A percentile compares a stretch with the other conserved stretches of the same genome.
Evolutionary conservation across 257 asterid genomes (phyloP).

Genomic region (Plantago elongata): DNA sequence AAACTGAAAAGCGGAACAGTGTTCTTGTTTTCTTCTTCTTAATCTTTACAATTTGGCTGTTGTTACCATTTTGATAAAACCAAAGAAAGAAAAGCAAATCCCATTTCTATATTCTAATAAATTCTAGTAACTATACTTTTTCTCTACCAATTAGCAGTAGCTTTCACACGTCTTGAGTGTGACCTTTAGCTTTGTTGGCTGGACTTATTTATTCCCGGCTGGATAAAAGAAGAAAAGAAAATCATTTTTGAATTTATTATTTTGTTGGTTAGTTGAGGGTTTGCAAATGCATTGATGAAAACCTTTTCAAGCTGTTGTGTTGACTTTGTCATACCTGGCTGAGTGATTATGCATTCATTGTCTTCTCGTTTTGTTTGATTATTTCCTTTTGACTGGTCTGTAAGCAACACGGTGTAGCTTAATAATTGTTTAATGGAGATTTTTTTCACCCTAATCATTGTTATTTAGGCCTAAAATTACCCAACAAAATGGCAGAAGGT

Average conservation of each 20-base stretch:
- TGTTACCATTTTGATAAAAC: not conserved
- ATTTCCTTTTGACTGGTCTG: conserved; percentile 22
- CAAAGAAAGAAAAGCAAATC: not conserved
- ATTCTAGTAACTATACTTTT: no score
- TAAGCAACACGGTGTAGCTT: conserved; percentile 8
- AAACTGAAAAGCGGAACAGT: conserved; percentile 7
- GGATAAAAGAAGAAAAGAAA: no score
- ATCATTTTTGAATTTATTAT: not conserved
- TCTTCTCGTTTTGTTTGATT: conserved; percentile 15
- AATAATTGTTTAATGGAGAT: not conserved
- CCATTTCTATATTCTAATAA: not conserved
- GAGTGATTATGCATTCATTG: conserved; percentile 8
- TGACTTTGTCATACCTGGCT: conserved; percentile 21
- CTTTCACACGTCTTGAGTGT: not conserved
- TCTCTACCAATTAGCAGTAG: not conserved
- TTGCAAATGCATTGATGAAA: conserved; percentile 21
- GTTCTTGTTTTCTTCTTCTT: not conserved
- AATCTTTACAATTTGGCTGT: not conserved
- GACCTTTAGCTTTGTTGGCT: not conserved
- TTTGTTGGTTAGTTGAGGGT: conserved; percentile 22
- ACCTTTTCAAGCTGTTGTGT: conserved; percentile 12
- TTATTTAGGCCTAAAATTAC: conserved; percentile 13
- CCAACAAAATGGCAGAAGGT: conserved; percentile 51
- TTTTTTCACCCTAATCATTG: not conserved
- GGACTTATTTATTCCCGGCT: no score